Evolutionary conservation across 176 grass and related monocot genomes (phyloP).

Genomic region (Melocanna baccifera): DNA sequence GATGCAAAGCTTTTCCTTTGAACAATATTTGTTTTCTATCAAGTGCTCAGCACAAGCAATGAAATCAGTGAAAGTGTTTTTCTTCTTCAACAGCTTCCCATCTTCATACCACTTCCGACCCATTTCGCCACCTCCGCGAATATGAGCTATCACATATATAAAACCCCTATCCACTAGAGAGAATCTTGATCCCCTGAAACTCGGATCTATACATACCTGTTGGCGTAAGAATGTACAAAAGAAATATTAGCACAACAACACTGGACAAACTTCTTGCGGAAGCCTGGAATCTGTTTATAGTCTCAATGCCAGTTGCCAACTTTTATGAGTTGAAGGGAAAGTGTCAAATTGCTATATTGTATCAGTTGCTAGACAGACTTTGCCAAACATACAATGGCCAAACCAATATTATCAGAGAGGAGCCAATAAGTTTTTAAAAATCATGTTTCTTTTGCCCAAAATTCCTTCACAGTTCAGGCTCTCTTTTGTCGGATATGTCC

Average conservation of each 20-base stretch:
- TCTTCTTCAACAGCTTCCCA: slow-evolving; percentile 81
- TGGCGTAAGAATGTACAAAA: neutral
- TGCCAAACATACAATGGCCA: neutral
- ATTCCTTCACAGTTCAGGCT: neutral
- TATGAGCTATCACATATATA: slow-evolving; percentile 81
- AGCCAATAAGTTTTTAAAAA: neutral
- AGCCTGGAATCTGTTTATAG: neutral
- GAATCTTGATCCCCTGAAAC: slow-evolving; percentile 63
- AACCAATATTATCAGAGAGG: neutral
- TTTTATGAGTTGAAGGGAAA: slow-evolving; percentile 5
- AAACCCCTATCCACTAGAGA: slow-evolving; percentile 83
- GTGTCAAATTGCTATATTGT: neutral
- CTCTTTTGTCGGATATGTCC: neutral
- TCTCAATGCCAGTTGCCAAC: neutral
- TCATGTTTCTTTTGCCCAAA: neutral
- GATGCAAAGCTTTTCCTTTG: slow-evolving; percentile 78
- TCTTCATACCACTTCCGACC: slow-evolving; percentile 90
- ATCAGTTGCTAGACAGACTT: neutral
- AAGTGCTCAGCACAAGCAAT: slow-evolving; percentile 79
- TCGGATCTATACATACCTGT: slow-evolving; percentile 72
- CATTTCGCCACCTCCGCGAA: slow-evolving; percentile 93
- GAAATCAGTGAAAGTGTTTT: slow-evolving; percentile 97
- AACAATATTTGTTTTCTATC: slow-evolving; percentile 70
- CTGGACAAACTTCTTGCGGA: neutral
- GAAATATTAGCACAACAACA: neutral